These are phyloP conservation scores for Cryptosporidium ryanae DNA, from an alignment of 169 alveolate species.

Conservation along the genomic window DNA sequence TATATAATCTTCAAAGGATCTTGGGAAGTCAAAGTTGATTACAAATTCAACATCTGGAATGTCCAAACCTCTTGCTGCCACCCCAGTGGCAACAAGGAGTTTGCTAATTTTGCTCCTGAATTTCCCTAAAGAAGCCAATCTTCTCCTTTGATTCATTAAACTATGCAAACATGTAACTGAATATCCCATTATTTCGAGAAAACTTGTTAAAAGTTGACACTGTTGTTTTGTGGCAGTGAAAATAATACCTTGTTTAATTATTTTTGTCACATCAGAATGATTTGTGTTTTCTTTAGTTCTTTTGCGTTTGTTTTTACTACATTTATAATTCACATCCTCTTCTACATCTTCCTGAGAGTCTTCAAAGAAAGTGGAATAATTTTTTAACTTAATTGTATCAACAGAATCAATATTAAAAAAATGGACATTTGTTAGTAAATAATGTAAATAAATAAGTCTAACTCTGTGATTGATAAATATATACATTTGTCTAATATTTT, in stretches of 20 bases:
- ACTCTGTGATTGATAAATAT: slow-evolving; percentile 54
- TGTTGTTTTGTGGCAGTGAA: slow-evolving; percentile 92
- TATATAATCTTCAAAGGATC: slow-evolving; percentile 90
- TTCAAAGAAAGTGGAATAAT: slow-evolving; percentile 18
- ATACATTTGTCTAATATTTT: slow-evolving; percentile 60
- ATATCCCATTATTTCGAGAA: slow-evolving; percentile 91
- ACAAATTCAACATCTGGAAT: slow-evolving; percentile 95
- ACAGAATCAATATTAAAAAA: slow-evolving; percentile 52
- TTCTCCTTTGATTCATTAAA: slow-evolving; percentile 91
- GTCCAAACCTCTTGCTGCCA: slow-evolving; percentile 98
- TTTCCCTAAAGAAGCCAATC: slow-evolving; percentile 93
- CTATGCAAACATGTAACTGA: slow-evolving; percentile 95
- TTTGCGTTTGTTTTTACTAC: neutral
- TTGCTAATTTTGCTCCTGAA: slow-evolving; percentile 91
- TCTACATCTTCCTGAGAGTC: slow-evolving; percentile 59
- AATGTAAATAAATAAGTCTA: slow-evolving; percentile 52
- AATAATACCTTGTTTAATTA: slow-evolving; percentile 87
- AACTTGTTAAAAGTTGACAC: slow-evolving; percentile 90
- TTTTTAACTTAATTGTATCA: slow-evolving; percentile 9
- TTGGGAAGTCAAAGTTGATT: slow-evolving; percentile 94
- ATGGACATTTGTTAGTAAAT: slow-evolving; percentile 23
- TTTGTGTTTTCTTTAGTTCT: neutral
- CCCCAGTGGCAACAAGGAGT: slow-evolving; percentile 94
- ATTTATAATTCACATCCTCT: neutral
- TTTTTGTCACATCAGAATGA: neutral